Percentiles rank a stretch among this genome's conserved stretches.
phyloP scores from a whole-genome alignment of 768 basidiomycete species.

The Kwoniella heveanensis region DNA sequence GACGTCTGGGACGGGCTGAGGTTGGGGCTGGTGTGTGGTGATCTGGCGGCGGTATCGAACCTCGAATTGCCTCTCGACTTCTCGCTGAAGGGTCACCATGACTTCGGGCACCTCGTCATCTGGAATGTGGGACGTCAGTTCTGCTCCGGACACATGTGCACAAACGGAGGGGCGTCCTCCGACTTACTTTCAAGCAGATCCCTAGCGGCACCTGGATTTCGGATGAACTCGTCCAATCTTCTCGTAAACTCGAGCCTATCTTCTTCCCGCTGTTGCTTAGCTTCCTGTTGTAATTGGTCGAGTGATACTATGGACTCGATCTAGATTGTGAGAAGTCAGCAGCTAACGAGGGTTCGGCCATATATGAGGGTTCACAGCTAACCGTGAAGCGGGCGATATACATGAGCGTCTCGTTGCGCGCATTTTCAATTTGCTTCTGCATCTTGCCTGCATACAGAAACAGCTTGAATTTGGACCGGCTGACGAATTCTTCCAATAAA shows the following conservation, averaged over 20 bases:
- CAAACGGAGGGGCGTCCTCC: background rate
- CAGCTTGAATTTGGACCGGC: constrained; percentile 14
- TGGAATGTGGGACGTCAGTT: background rate
- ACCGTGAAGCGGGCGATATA: constrained; percentile 15
- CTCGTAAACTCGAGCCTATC: constrained; percentile 9
- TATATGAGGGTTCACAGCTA: background rate
- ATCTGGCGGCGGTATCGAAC: background rate
- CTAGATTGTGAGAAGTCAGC: too few relatives aligned
- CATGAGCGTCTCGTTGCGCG: constrained; percentile 14
- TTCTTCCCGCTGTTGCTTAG: constrained; percentile 5
- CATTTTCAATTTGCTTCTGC: constrained; percentile 14
- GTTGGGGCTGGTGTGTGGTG: background rate
- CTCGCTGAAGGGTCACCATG: constrained; percentile 8
- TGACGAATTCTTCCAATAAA: constrained; percentile 8
- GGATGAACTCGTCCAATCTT: constrained; percentile 9
- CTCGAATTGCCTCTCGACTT: constrained; percentile 13
- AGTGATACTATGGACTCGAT: constrained; percentile 15
- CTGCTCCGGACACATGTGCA: too few relatives aligned
- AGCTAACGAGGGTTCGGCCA: background rate
- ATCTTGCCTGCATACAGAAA: constrained; percentile 11
- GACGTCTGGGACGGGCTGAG: constrained; percentile 3
- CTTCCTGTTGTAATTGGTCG: constrained; percentile 7
- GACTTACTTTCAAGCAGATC: constrained; percentile 12
- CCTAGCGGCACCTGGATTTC: constrained; percentile 10
- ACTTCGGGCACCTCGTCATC: constrained; percentile 15